Conservation (phyloP, 176 grass and related monocot genomes). For the Phragmites australis region DNA sequence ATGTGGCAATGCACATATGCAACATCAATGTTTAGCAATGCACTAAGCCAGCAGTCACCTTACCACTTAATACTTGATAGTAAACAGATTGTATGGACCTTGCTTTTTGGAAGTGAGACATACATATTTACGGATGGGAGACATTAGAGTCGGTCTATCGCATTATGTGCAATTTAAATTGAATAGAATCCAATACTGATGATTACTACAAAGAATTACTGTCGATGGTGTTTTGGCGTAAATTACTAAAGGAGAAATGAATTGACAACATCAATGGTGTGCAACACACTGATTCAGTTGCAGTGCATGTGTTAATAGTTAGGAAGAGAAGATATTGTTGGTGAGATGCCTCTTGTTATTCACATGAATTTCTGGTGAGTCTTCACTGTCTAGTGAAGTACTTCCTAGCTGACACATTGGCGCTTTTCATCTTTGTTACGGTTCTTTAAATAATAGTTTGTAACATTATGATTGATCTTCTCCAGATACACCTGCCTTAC, state of each 20-base stretch:
- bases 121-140: slow-evolving; percentile 11
- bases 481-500: slow-evolving; percentile 72
- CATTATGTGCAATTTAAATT: background rate
- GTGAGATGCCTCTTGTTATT: slow-evolving; percentile 16
- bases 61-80: background rate
- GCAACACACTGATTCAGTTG: slow-evolving; percentile 7
- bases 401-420: slow-evolving; percentile 19
- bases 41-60: background rate
- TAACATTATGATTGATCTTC: slow-evolving; percentile 41
- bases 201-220: background rate
- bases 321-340: slow-evolving; percentile 16
- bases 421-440: slow-evolving; percentile 7
- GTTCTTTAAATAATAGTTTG: slow-evolving; percentile 31
- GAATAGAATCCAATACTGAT: background rate
- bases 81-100: slow-evolving; percentile 10
- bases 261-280: background rate
- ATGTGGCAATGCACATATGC: slow-evolving; percentile 2
- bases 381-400: background rate
- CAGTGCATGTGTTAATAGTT: slow-evolving; percentile 16
- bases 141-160: background rate
- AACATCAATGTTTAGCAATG: slow-evolving; percentile 21
- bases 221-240: background rate
- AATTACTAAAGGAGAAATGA: background rate
- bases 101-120: background rate
- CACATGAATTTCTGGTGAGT: slow-evolving; percentile 11